phyloP scores from a whole-genome alignment of 1,139 yeast species.

The Arxiozyma slooffiae region DNA sequence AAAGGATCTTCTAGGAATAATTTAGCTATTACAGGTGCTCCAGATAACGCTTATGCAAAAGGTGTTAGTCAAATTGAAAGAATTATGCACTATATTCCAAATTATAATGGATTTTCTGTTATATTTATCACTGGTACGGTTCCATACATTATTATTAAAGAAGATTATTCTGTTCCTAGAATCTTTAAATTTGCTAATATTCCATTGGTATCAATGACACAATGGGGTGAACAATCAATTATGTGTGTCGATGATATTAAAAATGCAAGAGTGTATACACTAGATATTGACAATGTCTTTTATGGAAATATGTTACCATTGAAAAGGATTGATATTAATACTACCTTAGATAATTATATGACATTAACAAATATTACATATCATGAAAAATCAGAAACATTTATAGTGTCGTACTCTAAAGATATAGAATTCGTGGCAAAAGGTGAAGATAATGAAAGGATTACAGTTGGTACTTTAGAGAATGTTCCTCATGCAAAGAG shows the following conservation, averaged over 20 bases:
- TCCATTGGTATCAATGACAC: conserved; percentile 48
- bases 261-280: conserved; percentile 60
- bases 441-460: conserved; percentile 61
- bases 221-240: conserved; percentile 33
- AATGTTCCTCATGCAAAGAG: conserved; percentile 43
- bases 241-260: conserved; percentile 65
- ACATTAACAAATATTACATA: conserved; percentile 63
- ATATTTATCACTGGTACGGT: conserved; percentile 68
- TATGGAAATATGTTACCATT: conserved; percentile 62
- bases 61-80: conserved; percentile 60
- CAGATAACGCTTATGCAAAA: conserved; percentile 59
- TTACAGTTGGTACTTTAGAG: conserved; percentile 50
- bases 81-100: conserved; percentile 50
- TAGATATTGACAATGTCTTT: conserved; percentile 31
- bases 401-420: conserved; percentile 53
- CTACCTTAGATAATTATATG: conserved; percentile 38
- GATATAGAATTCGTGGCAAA: conserved; percentile 54
- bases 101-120: conserved; percentile 49
- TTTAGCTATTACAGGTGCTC: conserved; percentile 56
- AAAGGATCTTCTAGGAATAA: conserved; percentile 41
- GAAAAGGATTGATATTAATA: conserved; percentile 34
- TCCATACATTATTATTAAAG: conserved; percentile 60
- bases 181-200: conserved; percentile 58
- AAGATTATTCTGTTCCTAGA: conserved; percentile 55
- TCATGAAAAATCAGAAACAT: conserved; percentile 60